Evolutionary conservation across 2,329 filamentous ascomycete species (phyloP), one percentile per base, ranked within the genome.

Genomic region (Plenodomus tracheiphilus): DNA sequence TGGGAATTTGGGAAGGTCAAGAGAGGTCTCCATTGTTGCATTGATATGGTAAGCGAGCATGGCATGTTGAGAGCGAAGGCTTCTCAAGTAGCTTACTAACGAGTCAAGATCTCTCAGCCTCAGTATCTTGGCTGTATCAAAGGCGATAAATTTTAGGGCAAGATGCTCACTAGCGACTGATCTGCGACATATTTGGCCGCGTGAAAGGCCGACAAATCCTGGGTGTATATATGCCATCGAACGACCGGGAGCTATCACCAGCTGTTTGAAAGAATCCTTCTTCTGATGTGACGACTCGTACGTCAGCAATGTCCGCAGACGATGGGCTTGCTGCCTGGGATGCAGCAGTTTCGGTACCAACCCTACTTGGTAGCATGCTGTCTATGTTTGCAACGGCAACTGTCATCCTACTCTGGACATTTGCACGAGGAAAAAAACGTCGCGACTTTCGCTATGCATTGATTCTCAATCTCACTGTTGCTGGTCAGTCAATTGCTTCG

Each of bases 381-480:
- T 64, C 61, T 10, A 43, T 49, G 21, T 3, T 52, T 19, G 58
- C 61, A 2, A 60, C 58, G 17, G 11, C 11, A 15, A 39, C 42
- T 1, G 54, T 59, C 37, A 58, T 64, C 18, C 37, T 62, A 5
- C 51, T 59, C 10, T 64, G 53, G 37, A 53, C 50, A 20, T 49
- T 62, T 28, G 51, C 51, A 9, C 49, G 54, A 25, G 56, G 51
- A 8, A 49, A 56, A 40, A 57, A 56, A 34, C 48, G 53, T 41
- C 50, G 49, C 10, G 53, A 58, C 30, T 62, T 64, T 37, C 56
- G 61, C 9, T 59, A 64, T 39, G 59, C 54, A 25, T 41, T 64
- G 15, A 49, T 64, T n/a, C 28, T 64, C 20, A 63, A 63, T 8
- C 61, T 64, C 25, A 52, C 58, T 17, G 37, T 64, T 10, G 58